Evolutionary conservation across 345 rosid genomes (phyloP), one percentile per base, ranked within the genome.

Genomic region (Balakata baccata): DNA sequence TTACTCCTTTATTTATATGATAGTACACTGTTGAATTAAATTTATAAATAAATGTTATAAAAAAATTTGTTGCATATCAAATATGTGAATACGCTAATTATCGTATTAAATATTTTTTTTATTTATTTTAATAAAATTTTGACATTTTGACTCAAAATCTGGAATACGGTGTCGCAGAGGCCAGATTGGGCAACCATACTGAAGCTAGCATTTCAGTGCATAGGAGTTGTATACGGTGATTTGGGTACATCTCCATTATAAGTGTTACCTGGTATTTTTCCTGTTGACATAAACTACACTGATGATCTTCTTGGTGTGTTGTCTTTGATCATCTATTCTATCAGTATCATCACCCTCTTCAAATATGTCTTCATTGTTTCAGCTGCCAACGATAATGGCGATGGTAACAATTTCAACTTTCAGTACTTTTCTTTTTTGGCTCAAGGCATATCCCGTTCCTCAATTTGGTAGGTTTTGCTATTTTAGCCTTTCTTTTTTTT

Each of bases 201-300:
- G 69, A 58, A 66, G 51, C 59, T 82, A 14, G 80, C 83, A 29
- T 75, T 82, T 60, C 84, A 84, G 23, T 72, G 84, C 73, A 72
- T 80, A 5, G 85, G 87, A 12, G 54, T 84, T 3, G 85, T 84
- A 10, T 84, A 79, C 39, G 87, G 85, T 0, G 85, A 84, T 45
- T 22, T 82, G 5, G 85, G 85, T 2, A 82, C 85, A 1, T 77
- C 67, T 64, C 67, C 67, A 39, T 41, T 64, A 13, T 64, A 64
- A 7, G 73, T 69, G 14, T 23, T 75, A 1, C 41, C 78, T 34
- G 62, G 73, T 3, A 29, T 66, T 58, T 75, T 75, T 51, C 78
- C 68, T 1, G 12, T 68, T 23, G 78, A 68, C 0, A 50, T 75
- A 37, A 59, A 68, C 4, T 22, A 75, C 52, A 18, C 20, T 0